Percentiles rank a stretch among this genome's conserved stretches.
Evolutionary conservation across 169 alveolate species (phyloP).

Genomic region (Perkinsus marinus): DNA sequence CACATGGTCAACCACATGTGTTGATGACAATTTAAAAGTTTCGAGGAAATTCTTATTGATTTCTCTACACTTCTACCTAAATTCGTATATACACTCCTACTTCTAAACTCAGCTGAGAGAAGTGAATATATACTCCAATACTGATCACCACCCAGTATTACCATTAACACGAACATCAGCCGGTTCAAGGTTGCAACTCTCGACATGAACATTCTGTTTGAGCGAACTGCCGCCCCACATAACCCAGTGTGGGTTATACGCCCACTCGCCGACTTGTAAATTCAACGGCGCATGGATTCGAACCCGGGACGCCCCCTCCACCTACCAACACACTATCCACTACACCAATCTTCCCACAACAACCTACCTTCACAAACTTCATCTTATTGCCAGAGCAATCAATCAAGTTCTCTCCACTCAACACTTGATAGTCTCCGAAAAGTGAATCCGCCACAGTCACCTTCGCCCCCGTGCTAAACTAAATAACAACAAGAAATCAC

Average conservation of each 20-base stretch:
- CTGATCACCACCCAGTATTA: neutral
- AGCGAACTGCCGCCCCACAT: neutral
- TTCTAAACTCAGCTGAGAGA: no score
- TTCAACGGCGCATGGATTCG: neutral
- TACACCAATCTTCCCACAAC: neutral
- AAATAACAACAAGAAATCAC: neutral
- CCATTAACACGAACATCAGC: neutral
- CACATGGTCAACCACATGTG: no score
- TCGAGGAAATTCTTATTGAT: no score
- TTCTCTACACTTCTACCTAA: no score
- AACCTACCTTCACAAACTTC: neutral
- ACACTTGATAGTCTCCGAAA: neutral
- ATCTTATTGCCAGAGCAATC: neutral
- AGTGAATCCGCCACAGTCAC: neutral
- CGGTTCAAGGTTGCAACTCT: neutral
- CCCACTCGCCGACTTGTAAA: neutral
- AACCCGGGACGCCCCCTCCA: neutral
- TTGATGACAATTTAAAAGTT: no score
- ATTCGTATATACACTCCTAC: no score
- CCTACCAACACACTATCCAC: neutral
- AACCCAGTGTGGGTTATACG: neutral
- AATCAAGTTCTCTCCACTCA: neutral
- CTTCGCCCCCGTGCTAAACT: neutral
- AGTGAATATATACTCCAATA: neutral
- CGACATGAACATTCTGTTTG: neutral